These are phyloP conservation scores for Abrus precatorius DNA, from an alignment of 306 rosid species.

Conservation along the genomic window DNA sequence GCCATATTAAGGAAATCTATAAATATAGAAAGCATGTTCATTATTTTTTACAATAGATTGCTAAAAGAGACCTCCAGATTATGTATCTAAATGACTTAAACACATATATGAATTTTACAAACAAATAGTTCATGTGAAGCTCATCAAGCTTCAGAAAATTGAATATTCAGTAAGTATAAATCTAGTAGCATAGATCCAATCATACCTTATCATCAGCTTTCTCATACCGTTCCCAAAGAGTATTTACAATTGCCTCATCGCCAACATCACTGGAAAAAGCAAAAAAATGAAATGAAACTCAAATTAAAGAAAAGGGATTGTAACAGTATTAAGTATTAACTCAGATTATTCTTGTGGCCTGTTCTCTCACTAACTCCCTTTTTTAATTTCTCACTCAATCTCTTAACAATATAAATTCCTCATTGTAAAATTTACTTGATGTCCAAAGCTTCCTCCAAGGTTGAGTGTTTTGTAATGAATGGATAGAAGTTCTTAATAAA, in stretches of 20 bases:
- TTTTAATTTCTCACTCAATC: slow-evolving; percentile 16
- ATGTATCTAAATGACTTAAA: slow-evolving; percentile 23
- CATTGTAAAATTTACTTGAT: slow-evolving; percentile 2
- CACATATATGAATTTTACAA: slow-evolving; percentile 3
- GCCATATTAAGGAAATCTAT: slow-evolving; percentile 26
- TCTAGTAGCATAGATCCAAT: slow-evolving; percentile 34
- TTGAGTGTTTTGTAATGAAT: slow-evolving; percentile 1
- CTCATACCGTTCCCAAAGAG: slow-evolving; percentile 91
- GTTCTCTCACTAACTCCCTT: slow-evolving; percentile 17
- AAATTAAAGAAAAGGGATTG: slow-evolving; percentile 19
- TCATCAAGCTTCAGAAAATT: slow-evolving; percentile 43
- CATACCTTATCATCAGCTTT: slow-evolving; percentile 82
- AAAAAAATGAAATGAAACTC: slow-evolving; percentile 40
- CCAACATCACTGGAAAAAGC: slow-evolving; percentile 78
- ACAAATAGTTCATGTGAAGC: slow-evolving; percentile 38
- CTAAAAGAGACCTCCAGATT: slow-evolving; percentile 9
- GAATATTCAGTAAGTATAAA: slow-evolving; percentile 34
- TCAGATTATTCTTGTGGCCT: slow-evolving; percentile 24
- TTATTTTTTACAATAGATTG: slow-evolving; percentile 4
- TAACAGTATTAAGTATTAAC: not conserved
- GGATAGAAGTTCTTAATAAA: slow-evolving; percentile 15
- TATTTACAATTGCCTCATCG: slow-evolving; percentile 86
- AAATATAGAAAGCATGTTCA: slow-evolving; percentile 16
- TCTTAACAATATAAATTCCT: not conserved
- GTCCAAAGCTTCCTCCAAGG: not conserved